Conservation (phyloP, 768 basidiomycete genomes). For the Lyophyllum decastes region DNA sequence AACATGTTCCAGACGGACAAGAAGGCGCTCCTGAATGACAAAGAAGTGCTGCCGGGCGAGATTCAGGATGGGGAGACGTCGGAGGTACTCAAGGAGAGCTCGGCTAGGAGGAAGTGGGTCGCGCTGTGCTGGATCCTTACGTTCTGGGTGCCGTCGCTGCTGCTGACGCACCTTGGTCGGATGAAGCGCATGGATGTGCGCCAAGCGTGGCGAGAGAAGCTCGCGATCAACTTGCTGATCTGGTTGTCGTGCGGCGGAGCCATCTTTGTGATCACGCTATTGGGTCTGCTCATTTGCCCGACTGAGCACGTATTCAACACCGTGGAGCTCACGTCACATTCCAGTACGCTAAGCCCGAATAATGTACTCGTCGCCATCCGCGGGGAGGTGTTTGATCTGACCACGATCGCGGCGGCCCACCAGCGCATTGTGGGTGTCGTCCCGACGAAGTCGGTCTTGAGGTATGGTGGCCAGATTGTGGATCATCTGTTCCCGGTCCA, state of each 20-base stretch:
- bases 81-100: slow-evolving; percentile 83
- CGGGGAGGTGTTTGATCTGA: slow-evolving; percentile 94
- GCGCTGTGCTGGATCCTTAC: slow-evolving; percentile 86
- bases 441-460: slow-evolving; percentile 69
- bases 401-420: slow-evolving; percentile 66
- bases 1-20: slow-evolving; percentile 93
- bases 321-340: slow-evolving; percentile 75
- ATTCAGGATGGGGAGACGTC: slow-evolving; percentile 86
- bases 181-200: slow-evolving; percentile 95
- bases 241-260: slow-evolving; percentile 92
- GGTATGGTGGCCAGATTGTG: slow-evolving; percentile 80
- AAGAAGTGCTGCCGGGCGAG: slow-evolving; percentile 84
- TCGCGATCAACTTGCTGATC: slow-evolving; percentile 92
- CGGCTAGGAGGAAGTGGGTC: slow-evolving; percentile 86
- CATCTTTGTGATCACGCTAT: slow-evolving; percentile 88
- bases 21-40: slow-evolving; percentile 63
- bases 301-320: slow-evolving; percentile 88
- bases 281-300: slow-evolving; percentile 91
- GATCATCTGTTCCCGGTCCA: slow-evolving; percentile 93
- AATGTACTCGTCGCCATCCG: slow-evolving; percentile 83
- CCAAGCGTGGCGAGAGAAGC: slow-evolving; percentile 97
- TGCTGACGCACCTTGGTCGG: slow-evolving; percentile 72
- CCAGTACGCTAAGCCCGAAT: slow-evolving; percentile 59
- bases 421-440: slow-evolving; percentile 70
- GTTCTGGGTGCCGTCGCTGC: slow-evolving; percentile 82